Percentiles rank a stretch among this genome's conserved stretches.
Evolutionary conservation across 2,329 filamentous ascomycete species (phyloP).

Genomic region (Fusarium keratoplasticum): DNA sequence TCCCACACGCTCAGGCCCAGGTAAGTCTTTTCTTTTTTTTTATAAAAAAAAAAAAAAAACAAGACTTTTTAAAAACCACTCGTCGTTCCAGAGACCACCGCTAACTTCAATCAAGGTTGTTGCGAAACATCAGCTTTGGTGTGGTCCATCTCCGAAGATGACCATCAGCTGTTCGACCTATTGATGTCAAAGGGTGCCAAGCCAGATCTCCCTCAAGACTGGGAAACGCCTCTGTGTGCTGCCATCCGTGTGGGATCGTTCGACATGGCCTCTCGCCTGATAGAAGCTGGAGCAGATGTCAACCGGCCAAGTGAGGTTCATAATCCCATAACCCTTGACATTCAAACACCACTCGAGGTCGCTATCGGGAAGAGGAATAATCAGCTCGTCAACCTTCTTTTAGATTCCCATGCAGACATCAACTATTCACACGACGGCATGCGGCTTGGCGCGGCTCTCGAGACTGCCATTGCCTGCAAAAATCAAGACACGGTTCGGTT

Average conservation of each 20-base stretch:
- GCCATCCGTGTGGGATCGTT: fast-evolving
- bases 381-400: neutral
- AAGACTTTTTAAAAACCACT: neutral
- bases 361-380: neutral
- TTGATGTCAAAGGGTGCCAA: neutral
- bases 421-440: neutral
- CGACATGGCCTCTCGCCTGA: neutral
- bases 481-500: neutral
- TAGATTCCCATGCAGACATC: neutral
- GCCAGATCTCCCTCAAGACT: neutral
- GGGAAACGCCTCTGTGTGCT: neutral
- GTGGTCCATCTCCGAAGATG: neutral
- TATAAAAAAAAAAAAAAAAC: too few relatives aligned
- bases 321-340: neutral
- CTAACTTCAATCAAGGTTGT: neutral
- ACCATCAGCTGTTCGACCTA: neutral
- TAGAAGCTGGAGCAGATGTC: neutral
- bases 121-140: neutral
- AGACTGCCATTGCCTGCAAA: neutral
- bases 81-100: neutral
- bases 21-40: too few relatives aligned
- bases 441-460: neutral
- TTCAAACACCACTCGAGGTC: neutral
- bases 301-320: neutral
- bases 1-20: neutral